phyloP scores from a whole-genome alignment of 208 protist genomes.

The Acanthamoeba castellanii region DNA sequence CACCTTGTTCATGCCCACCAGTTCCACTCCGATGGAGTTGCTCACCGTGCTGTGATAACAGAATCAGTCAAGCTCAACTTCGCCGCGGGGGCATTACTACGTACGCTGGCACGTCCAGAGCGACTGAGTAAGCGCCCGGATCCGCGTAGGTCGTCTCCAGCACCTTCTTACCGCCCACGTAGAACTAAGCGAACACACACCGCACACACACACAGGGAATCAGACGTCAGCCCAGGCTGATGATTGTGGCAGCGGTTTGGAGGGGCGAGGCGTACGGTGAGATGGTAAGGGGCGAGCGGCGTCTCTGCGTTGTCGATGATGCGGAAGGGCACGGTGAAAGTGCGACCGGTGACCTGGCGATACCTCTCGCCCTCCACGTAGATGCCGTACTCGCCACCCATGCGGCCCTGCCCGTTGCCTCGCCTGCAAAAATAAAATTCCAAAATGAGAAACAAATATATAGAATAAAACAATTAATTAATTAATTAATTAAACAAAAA shows the following conservation, averaged over 20 bases:
- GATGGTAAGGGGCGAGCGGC: background rate
- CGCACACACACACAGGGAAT: background rate
- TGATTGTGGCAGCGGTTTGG: background rate
- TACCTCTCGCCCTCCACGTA: background rate
- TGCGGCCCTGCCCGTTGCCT: slow-evolving; percentile 3
- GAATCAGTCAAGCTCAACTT: background rate
- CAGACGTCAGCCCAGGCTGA: background rate
- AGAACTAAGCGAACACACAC: background rate
- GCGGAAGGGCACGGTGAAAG: background rate
- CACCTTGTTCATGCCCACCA: slow-evolving; percentile 52
- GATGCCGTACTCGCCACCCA: slow-evolving; percentile 21
- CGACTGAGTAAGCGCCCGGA: background rate
- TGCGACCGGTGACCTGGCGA: background rate
- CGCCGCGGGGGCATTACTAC: background rate
- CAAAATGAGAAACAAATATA: background rate
- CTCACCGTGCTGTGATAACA: background rate
- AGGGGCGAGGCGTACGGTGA: background rate
- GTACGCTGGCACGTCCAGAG: background rate
- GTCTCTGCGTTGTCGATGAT: slow-evolving; percentile 10
- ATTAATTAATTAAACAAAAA: background rate
- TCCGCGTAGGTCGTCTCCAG: background rate
- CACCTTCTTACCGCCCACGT: slow-evolving; percentile 23
- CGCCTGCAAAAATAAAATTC: background rate
- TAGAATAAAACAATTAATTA: background rate
- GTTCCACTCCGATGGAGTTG: background rate